Evolutionary conservation across 2,329 filamentous ascomycete genomes (phyloP).

Genomic region (Pseudogymnoascus sp.): DNA sequence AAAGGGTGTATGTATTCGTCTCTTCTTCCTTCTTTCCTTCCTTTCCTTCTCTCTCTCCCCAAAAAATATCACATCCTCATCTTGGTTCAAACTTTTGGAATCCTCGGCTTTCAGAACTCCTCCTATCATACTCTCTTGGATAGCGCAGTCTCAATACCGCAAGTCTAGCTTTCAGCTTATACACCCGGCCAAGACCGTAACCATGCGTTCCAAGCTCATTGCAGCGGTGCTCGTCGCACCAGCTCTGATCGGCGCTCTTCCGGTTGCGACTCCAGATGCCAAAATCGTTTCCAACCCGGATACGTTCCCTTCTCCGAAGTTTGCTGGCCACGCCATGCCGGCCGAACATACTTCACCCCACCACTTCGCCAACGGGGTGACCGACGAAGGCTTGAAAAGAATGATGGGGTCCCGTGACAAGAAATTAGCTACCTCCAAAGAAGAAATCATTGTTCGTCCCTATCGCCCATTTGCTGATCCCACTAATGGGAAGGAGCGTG

Average conservation of each 20-base stretch:
- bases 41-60: background rate
- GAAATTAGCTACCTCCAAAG: background rate
- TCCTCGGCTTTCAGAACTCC: background rate
- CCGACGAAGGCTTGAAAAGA: background rate
- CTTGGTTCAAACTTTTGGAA: background rate
- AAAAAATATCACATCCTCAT: background rate
- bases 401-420: background rate
- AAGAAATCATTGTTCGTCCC: background rate
- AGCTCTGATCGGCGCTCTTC: background rate
- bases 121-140: background rate
- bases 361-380: background rate
- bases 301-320: background rate
- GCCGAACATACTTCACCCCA: background rate
- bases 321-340: background rate
- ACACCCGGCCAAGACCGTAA: background rate
- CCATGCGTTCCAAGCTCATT: background rate
- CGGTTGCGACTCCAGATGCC: background rate
- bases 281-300: background rate
- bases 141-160: background rate
- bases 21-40: background rate
- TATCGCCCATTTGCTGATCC: background rate
- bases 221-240: conserved; percentile 1
- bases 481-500: background rate
- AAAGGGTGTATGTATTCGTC: background rate
- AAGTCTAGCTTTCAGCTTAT: background rate